phyloP scores from a whole-genome alignment of 176 grass and related monocot species.

The Aegilops sharonensis region DNA sequence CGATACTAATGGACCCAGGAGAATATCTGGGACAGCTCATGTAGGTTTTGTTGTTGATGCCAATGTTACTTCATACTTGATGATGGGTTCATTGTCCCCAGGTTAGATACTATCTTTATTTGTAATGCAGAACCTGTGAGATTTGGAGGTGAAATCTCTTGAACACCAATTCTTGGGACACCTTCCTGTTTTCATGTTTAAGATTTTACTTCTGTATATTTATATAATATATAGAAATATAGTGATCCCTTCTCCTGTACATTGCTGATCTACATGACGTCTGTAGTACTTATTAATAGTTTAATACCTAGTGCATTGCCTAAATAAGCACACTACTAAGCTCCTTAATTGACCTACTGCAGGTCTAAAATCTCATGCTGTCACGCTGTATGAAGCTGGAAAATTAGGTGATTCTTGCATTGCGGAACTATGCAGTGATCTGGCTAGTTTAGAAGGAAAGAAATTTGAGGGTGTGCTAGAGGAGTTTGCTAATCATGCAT shows the following conservation, averaged over 20 bases:
- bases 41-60: conserved; percentile 98
- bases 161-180: not conserved
- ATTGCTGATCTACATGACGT: not conserved
- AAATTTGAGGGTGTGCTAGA: conserved; percentile 96
- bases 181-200: not conserved
- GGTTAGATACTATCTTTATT: conserved; percentile 52
- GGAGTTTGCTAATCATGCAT: conserved; percentile 97
- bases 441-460: conserved; percentile 88
- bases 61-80: conserved; percentile 97
- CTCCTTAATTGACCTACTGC: conserved; percentile 38
- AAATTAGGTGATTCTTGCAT: conserved; percentile 94
- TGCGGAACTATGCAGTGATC: conserved; percentile 79
- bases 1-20: conserved; percentile 60
- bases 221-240: not conserved
- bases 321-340: not conserved
- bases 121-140: not conserved
- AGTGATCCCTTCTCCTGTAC: conserved; percentile 8
- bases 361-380: conserved; percentile 99
- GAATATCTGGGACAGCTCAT: conserved; percentile 66
- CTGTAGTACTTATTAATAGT: not conserved
- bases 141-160: conserved; percentile 28
- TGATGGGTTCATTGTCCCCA: conserved; percentile 99
- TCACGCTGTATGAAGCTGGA: conserved; percentile 97
- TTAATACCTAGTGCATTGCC: conserved; percentile 10
- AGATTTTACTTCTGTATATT: not conserved